Conservation (phyloP, 441 rosid species). For the Gossypium gossypioides region DNA sequence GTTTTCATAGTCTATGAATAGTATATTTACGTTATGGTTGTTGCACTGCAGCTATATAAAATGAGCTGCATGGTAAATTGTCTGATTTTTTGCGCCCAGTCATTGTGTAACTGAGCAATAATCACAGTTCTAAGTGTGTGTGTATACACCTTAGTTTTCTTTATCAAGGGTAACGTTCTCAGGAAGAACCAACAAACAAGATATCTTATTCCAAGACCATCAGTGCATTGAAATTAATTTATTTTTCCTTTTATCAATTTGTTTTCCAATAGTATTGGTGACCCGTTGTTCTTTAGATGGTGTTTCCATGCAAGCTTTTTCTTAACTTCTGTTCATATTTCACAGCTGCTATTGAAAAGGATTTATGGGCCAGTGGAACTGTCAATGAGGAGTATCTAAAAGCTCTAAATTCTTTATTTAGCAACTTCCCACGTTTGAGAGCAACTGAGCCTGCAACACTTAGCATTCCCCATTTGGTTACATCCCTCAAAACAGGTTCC, state of each 20-base stretch:
- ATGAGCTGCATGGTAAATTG: neutral
- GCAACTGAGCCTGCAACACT: constrained; percentile 98
- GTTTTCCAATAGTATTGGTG: neutral
- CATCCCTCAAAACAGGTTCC: constrained; percentile 86
- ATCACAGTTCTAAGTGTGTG: neutral
- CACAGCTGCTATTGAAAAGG: constrained; percentile 99
- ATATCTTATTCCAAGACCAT: neutral
- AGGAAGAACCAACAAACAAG: neutral
- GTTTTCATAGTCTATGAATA: neutral
- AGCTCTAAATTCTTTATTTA: constrained; percentile 82
- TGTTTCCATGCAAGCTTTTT: constrained; percentile 2
- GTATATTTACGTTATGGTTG: neutral
- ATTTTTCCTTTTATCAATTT: neutral
- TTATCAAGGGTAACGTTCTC: neutral
- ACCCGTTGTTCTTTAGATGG: constrained; percentile 2
- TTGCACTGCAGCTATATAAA: neutral
- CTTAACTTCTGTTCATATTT: constrained; percentile 18
- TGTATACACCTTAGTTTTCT: neutral
- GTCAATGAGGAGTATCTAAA: constrained; percentile 94
- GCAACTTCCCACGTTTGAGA: constrained; percentile 96
- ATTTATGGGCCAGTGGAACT: constrained; percentile 92
- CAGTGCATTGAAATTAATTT: constrained; percentile 2
- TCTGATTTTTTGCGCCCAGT: neutral
- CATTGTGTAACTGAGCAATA: neutral
- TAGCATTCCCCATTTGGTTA: constrained; percentile 90